Conservation (phyloP, 805 yeast species). For the Pichia phayaonensis region DNA sequence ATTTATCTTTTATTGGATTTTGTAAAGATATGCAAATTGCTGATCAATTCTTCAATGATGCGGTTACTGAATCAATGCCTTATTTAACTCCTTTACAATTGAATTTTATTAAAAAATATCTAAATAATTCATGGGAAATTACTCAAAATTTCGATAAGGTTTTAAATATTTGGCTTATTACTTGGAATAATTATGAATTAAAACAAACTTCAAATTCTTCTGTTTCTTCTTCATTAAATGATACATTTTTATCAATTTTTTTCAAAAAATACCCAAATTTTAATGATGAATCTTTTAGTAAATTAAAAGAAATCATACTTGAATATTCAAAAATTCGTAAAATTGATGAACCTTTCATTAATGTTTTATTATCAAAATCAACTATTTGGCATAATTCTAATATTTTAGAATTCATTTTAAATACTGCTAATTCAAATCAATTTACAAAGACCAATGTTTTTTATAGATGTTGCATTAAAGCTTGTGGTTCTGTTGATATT, state of each 20-base stretch:
- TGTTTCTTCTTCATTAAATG: slow-evolving; percentile 64
- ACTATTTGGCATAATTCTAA: slow-evolving; percentile 59
- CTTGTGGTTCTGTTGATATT: slow-evolving; percentile 57
- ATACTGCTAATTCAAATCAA: slow-evolving; percentile 49
- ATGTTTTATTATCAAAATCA: slow-evolving; percentile 61
- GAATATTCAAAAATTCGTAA: slow-evolving; percentile 49
- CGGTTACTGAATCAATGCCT: slow-evolving; percentile 62
- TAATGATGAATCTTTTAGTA: slow-evolving; percentile 46
- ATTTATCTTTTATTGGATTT: slow-evolving; percentile 69
- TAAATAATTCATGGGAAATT: slow-evolving; percentile 51
- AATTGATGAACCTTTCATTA: slow-evolving; percentile 75
- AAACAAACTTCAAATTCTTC: slow-evolving; percentile 51
- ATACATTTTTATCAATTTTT: slow-evolving; percentile 59
- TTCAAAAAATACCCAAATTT: slow-evolving; percentile 49
- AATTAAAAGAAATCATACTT: slow-evolving; percentile 49
- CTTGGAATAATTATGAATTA: slow-evolving; percentile 48
- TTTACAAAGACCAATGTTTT: slow-evolving; percentile 61
- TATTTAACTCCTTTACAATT: slow-evolving; percentile 65
- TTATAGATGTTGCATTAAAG: slow-evolving; percentile 63
- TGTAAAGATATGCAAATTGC: slow-evolving; percentile 69
- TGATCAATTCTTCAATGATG: slow-evolving; percentile 66
- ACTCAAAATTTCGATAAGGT: slow-evolving; percentile 53
- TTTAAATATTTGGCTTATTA: slow-evolving; percentile 53
- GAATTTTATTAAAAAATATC: slow-evolving; percentile 58
- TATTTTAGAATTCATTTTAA: slow-evolving; percentile 57